Base-by-base conservation (phyloP, 2,329 filamentous ascomycete genomes). In the Cytospora piceicola region DNA sequence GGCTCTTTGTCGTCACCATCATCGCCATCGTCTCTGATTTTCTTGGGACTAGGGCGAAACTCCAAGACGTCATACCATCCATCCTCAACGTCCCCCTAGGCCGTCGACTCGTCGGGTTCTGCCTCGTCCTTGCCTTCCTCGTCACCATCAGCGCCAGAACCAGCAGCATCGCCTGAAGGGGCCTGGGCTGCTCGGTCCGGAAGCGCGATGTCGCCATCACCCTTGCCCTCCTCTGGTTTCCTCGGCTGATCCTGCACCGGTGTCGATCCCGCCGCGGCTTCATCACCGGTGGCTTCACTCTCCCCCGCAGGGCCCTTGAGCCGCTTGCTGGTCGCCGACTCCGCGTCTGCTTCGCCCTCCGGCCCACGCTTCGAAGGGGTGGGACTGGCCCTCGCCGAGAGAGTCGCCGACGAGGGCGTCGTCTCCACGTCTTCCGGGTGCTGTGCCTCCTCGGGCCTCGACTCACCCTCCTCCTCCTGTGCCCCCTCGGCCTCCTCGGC, bases 351-450 rank as follows among this genome's bases (percentile, higher is more conserved):
- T 2, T 81, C 78, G 27, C 83, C 81, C 2, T 83, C 82, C 0
- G 85, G 85, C 66, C 86, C 84, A 42, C 85, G 80, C 74, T 89
- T 89, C 2, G 83, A 61, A 0, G 60, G 64, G 0, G 54, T 52
- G 9, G 64, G 64, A 39, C 60, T 66, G 12, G 36, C 22, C 17
- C 63, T 61, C 12, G 68, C 70, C 3, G 58, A 49, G 15, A 58
- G 46, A 12, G 59, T 60, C 39, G 56, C 56, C 2, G 65, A 60
- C 2, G 55, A 53, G 3, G 42, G 36, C 36, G 63, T 59, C 3
- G 52, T 34, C 3, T 61, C 61, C 65, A 58, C 58, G 22, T 29
- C 30, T 15, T 63, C 58, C 8, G 32, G 17, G 1, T 24, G 17
- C 15, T 11, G 42, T 1, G 58, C 46, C 63, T 65, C 27, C 42